Evolutionary conservation across 306 rosid species (phyloP).

Genomic region (Fragaria iinumae): DNA sequence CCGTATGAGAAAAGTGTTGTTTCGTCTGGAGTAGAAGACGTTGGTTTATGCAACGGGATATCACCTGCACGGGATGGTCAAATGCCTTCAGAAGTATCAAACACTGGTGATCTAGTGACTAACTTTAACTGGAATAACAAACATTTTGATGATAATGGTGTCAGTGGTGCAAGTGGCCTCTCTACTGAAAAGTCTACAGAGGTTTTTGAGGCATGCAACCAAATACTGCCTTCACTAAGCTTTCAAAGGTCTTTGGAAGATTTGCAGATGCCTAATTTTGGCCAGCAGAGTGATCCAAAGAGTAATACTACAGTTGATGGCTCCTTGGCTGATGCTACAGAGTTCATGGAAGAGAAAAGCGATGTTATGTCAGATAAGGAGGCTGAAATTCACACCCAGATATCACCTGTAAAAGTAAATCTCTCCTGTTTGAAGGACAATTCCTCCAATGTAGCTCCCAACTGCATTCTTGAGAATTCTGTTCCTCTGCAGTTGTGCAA

Average conservation of each 20-base stretch:
- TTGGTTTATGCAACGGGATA: constrained; percentile 31
- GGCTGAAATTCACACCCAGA: constrained; percentile 26
- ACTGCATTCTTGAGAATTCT: constrained; percentile 32
- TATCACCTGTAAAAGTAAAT: constrained; percentile 33
- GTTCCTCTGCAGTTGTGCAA: constrained; percentile 43
- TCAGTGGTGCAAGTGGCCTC: constrained; percentile 28
- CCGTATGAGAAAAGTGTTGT: constrained; percentile 32
- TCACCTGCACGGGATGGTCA: constrained; percentile 37
- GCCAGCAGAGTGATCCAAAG: constrained; percentile 33
- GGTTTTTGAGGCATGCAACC: constrained; percentile 37
- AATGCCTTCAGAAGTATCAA: constrained; percentile 32
- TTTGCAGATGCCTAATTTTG: constrained; percentile 35
- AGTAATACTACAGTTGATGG: constrained; percentile 22
- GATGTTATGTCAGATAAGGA: constrained; percentile 19
- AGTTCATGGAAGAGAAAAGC: constrained; percentile 23
- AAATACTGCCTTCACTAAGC: constrained; percentile 32
- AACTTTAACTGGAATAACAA: constrained; percentile 27
- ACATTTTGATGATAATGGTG: constrained; percentile 36
- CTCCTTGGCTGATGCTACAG: constrained; percentile 18
- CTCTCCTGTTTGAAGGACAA: constrained; percentile 39
- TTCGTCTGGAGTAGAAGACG: constrained; percentile 39
- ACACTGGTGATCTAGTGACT: constrained; percentile 29
- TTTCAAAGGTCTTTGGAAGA: constrained; percentile 32
- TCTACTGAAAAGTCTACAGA: constrained; percentile 37
- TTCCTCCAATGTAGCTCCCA: constrained; percentile 25